These are phyloP conservation scores for Linderniella brevidens DNA, from an alignment of 257 asterid species.

Conservation along the genomic window DNA sequence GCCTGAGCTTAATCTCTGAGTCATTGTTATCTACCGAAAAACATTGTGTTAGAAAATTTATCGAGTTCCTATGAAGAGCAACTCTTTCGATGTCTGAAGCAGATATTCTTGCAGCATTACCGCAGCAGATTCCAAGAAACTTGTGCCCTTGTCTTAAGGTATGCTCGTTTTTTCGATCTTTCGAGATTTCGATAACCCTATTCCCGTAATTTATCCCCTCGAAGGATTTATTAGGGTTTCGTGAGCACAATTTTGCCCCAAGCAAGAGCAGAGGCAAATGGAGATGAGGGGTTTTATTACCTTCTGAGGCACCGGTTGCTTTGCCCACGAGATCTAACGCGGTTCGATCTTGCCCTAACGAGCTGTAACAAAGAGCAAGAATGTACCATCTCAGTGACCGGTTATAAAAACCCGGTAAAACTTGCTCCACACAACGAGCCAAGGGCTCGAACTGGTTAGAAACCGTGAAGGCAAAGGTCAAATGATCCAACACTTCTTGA, in stretches of 20 bases:
- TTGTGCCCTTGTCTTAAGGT: slow-evolving; percentile 35
- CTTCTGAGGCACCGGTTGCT: slow-evolving; percentile 36
- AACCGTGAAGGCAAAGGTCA: slow-evolving; percentile 50
- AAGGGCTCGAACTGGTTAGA: slow-evolving; percentile 38
- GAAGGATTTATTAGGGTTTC: slow-evolving; percentile 27
- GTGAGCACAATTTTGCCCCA: slow-evolving; percentile 70
- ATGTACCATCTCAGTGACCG: slow-evolving; percentile 73
- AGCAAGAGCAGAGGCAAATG: slow-evolving; percentile 43
- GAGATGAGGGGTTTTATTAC: slow-evolving; percentile 24
- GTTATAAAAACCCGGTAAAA: slow-evolving; percentile 45
- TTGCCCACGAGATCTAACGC: slow-evolving; percentile 57
- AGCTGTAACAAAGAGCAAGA: slow-evolving; percentile 71
- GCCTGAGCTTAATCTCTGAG: slow-evolving; percentile 37
- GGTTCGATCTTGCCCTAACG: slow-evolving; percentile 45
- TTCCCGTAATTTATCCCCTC: slow-evolving; percentile 47
- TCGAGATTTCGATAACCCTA: slow-evolving; percentile 17
- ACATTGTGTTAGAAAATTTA: slow-evolving; percentile 26
- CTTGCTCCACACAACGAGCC: slow-evolving; percentile 61
- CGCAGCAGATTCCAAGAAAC: slow-evolving; percentile 70
- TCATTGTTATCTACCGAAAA: slow-evolving; percentile 19
- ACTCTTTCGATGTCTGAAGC: slow-evolving; percentile 45
- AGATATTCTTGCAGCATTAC: slow-evolving; percentile 51
- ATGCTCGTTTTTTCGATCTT: slow-evolving; percentile 26
- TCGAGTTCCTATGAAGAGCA: slow-evolving; percentile 32
- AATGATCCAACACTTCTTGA: slow-evolving; percentile 52